Conservation (phyloP, 441 rosid species). For the Oxalis stricta region DNA sequence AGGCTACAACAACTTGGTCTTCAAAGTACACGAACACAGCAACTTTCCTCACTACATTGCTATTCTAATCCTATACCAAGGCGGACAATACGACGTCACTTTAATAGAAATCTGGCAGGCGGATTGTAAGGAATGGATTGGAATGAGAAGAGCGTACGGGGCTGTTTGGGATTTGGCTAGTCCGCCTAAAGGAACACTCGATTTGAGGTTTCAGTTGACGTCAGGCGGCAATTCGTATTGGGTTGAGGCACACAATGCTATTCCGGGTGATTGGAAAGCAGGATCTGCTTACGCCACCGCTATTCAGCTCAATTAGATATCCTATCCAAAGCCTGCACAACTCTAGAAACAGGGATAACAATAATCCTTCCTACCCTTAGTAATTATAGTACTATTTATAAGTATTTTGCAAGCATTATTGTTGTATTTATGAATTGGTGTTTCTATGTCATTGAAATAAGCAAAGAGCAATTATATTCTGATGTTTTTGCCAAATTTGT, state of each 20-base stretch:
- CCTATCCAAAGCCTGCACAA: not conserved
- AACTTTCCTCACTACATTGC: constrained; percentile 37
- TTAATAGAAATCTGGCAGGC: constrained; percentile 55
- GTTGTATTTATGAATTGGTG: no score
- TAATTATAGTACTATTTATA: no score
- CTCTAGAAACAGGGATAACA: no score
- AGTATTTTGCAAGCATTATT: no score
- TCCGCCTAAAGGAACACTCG: constrained; percentile 49
- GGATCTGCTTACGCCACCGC: constrained; percentile 46
- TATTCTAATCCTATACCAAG: constrained; percentile 27
- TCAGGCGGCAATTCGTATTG: constrained; percentile 35
- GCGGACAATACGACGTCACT: constrained; percentile 39
- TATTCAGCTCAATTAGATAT: constrained; percentile 33
- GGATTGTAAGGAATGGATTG: constrained; percentile 42
- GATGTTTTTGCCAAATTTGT: no score
- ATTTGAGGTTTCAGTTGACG: constrained; percentile 36
- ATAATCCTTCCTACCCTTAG: no score
- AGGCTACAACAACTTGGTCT: constrained; percentile 35
- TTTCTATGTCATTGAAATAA: no score
- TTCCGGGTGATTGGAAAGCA: constrained; percentile 52
- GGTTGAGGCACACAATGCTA: constrained; percentile 34
- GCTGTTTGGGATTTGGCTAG: constrained; percentile 45
- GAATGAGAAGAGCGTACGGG: constrained; percentile 64
- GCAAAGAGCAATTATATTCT: no score
- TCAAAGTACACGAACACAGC: constrained; percentile 64